phyloP scores from a whole-genome alignment of 2,329 filamentous ascomycete species.

The Nothophoma quercina region DNA sequence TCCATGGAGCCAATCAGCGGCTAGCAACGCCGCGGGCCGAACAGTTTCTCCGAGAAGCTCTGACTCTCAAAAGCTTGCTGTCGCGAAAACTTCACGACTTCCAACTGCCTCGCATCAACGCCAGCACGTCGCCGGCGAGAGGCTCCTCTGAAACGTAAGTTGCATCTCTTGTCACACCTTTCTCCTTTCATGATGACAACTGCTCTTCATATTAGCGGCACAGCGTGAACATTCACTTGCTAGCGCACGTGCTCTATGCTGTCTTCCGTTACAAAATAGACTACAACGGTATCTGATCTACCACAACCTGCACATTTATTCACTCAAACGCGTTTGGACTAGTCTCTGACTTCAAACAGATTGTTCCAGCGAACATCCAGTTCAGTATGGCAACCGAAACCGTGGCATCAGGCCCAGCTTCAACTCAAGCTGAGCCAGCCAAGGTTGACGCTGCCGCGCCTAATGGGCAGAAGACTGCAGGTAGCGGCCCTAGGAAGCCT shows the following conservation, averaged over 20 bases:
- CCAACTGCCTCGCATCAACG: conserved; percentile 10
- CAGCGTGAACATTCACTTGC: conserved; percentile 25
- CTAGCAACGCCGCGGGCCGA: conserved; percentile 14
- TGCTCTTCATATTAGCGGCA: conserved; percentile 22
- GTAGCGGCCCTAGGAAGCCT: conserved; percentile 33
- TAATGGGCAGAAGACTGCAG: conserved; percentile 24
- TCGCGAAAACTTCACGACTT: conserved; percentile 12
- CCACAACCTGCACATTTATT: neutral
- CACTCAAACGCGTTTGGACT: neutral
- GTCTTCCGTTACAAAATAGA: conserved; percentile 25
- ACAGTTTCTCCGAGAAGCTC: conserved; percentile 4
- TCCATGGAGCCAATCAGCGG: conserved; percentile 2
- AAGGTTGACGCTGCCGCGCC: conserved; percentile 15
- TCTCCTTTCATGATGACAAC: conserved; percentile 19
- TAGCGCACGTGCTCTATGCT: conserved; percentile 23
- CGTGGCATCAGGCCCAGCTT: conserved; percentile 15
- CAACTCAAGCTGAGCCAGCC: conserved; percentile 10
- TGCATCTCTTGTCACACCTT: neutral
- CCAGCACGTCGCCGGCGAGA: conserved; percentile 11
- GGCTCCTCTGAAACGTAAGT: conserved; percentile 13
- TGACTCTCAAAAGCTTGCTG: conserved; percentile 10
- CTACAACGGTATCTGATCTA: conserved; percentile 25
- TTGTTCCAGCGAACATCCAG: neutral
- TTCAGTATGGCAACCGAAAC: conserved; percentile 25
- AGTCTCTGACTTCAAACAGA: conserved; percentile 7